phyloP scores from a whole-genome alignment of 2,329 filamentous ascomycete species.

The Neonectria coccinea region DNA sequence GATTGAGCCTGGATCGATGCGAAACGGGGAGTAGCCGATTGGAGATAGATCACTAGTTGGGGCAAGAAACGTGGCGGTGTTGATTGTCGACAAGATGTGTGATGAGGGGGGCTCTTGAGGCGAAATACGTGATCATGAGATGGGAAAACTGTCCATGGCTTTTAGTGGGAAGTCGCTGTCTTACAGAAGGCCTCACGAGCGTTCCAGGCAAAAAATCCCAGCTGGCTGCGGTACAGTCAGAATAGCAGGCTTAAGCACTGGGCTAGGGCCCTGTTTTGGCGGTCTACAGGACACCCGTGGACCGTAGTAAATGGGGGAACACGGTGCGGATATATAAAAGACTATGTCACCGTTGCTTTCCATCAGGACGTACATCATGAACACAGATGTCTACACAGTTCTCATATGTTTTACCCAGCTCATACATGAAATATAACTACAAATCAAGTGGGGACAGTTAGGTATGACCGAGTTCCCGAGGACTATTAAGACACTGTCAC shows the following conservation, averaged over 20 bases:
- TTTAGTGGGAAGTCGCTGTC: not conserved
- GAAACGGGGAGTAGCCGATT: not conserved
- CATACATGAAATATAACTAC: not conserved
- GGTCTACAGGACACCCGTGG: not conserved
- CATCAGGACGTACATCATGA: not conserved
- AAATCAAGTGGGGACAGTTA: not conserved
- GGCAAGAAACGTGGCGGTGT: not conserved
- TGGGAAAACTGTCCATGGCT: not conserved
- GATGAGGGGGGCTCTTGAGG: slow-evolving; percentile 1
- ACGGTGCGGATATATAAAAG: not conserved
- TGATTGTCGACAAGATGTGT: not conserved
- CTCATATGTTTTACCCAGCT: not conserved
- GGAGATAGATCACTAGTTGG: not conserved
- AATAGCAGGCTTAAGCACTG: not conserved
- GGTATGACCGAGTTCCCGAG: not conserved
- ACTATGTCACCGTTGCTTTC: not conserved
- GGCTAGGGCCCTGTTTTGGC: not conserved
- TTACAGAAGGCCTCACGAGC: not conserved
- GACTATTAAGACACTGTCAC: not conserved
- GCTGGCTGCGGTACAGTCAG: not conserved
- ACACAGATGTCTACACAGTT: not conserved
- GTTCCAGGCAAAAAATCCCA: not conserved
- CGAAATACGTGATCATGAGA: not conserved
- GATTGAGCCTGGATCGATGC: not conserved
- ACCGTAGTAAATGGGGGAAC: not conserved